Conservation (phyloP, 2,329 filamentous ascomycete genomes). For the Magnaporthales sp. region DNA sequence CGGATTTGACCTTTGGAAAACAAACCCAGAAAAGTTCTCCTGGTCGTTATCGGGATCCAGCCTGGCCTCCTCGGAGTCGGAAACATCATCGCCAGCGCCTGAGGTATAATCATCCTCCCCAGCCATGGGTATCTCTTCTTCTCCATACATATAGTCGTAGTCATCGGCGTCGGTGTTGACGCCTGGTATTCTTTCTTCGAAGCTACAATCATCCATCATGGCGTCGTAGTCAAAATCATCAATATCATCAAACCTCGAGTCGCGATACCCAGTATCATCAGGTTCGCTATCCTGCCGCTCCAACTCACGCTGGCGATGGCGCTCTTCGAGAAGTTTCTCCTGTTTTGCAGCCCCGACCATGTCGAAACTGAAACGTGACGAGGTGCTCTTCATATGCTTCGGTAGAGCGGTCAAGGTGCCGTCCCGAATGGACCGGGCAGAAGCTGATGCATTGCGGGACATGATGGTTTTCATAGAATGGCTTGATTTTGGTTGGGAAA, state of each 20-base stretch:
- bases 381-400: constrained; percentile 65
- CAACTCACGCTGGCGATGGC: constrained; percentile 58
- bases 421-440: constrained; percentile 35
- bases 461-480: constrained; percentile 28
- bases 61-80: constrained; percentile 17
- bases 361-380: constrained; percentile 67
- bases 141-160: constrained; percentile 34
- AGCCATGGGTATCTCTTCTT: constrained; percentile 11
- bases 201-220: constrained; percentile 55
- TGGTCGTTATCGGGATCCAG: constrained; percentile 46
- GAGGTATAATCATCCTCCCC: constrained; percentile 8
- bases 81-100: not conserved
- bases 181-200: constrained; percentile 59
- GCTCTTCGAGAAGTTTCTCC: constrained; percentile 63
- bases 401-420: constrained; percentile 40
- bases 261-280: constrained; percentile 24
- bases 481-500: not conserved
- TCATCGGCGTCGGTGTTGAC: constrained; percentile 29
- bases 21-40: constrained; percentile 52
- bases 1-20: constrained; percentile 46
- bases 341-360: constrained; percentile 62
- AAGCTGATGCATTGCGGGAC: constrained; percentile 45
- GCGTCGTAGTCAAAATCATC: constrained; percentile 56
- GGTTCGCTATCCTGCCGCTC: constrained; percentile 43
- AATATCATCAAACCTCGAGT: constrained; percentile 52